Conservation (phyloP, 2,329 filamentous ascomycete genomes). For the Pyrenochaeta sp. region DNA sequence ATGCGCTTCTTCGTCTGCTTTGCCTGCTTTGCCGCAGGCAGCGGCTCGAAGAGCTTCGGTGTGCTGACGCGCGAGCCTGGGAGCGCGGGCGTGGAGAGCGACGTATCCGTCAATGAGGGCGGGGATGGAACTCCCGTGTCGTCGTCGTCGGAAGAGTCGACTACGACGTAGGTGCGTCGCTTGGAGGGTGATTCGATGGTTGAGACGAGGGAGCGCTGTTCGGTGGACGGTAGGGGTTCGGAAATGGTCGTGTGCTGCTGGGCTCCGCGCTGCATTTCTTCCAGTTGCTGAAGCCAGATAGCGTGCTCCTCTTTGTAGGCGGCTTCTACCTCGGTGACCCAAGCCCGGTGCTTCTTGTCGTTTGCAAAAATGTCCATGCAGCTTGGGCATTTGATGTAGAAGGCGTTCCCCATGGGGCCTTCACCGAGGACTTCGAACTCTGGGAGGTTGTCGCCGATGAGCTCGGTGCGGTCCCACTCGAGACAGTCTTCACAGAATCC, state of each 20-base stretch:
- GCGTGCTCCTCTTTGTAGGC: constrained; percentile 33
- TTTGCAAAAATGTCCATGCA: constrained; percentile 44
- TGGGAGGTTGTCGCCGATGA: constrained; percentile 60
- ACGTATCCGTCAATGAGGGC: constrained; percentile 37
- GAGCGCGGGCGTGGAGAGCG: constrained; percentile 29
- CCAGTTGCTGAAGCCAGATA: constrained; percentile 26
- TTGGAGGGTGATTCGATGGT: neutral
- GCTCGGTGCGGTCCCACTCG: constrained; percentile 58
- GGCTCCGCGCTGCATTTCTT: constrained; percentile 19
- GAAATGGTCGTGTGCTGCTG: constrained; percentile 16
- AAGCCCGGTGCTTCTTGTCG: constrained; percentile 27
- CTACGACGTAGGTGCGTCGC: constrained; percentile 1
- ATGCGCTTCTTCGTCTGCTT: constrained; percentile 14
- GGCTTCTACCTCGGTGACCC: constrained; percentile 30
- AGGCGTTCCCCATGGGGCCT: constrained; percentile 52
- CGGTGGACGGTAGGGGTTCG: constrained; percentile 1
- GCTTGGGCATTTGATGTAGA: constrained; percentile 60
- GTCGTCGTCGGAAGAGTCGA: constrained; percentile 13
- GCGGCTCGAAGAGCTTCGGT: constrained; percentile 17
- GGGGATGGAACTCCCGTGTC: constrained; percentile 27
- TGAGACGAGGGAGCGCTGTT: neutral
- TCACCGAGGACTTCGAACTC: constrained; percentile 62
- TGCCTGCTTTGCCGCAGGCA: neutral
- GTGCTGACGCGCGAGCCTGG: constrained; percentile 31
- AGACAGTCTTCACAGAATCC: constrained; percentile 68